Conservation (phyloP, 768 basidiomycete species). For the Lactarius quietus region DNA sequence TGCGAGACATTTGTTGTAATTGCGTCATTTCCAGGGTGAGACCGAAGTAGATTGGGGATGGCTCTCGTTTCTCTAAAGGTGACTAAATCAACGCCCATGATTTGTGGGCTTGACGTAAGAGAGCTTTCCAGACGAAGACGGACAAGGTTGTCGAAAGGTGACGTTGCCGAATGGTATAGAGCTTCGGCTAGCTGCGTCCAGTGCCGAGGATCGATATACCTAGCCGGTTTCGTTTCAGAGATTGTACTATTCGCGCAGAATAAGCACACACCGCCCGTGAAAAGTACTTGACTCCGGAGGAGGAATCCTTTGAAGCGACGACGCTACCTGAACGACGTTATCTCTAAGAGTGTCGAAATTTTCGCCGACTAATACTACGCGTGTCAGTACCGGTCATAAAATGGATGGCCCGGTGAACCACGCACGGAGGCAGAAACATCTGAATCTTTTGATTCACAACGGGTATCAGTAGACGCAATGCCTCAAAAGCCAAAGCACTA, state of each 20-base stretch:
- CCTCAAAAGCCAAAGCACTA: not conserved
- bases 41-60: not conserved
- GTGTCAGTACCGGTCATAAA: not conserved
- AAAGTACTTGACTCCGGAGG: conserved; percentile 2
- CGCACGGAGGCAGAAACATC: conserved; percentile 18
- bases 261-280: conserved; percentile 2
- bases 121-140: not conserved
- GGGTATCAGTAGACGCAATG: not conserved
- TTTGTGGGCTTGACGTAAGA: not conserved
- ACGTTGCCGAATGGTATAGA: conserved; percentile 8
- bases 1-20: not conserved
- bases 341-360: no score
- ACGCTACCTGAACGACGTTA: no score
- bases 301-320: not conserved
- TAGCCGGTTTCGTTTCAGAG: not conserved
- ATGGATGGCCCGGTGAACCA: not conserved
- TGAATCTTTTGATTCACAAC: conserved; percentile 5
- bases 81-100: not conserved
- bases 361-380: not conserved
- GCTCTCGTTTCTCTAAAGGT: not conserved
- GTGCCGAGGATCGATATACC: not conserved
- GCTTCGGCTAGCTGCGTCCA: conserved; percentile 1
- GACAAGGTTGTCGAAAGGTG: conserved; percentile 13
- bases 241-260: not conserved
- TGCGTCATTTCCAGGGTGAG: not conserved